Conservation (phyloP, 108 stramenopile genomes). For the Aurantiochytrium sp. region DNA sequence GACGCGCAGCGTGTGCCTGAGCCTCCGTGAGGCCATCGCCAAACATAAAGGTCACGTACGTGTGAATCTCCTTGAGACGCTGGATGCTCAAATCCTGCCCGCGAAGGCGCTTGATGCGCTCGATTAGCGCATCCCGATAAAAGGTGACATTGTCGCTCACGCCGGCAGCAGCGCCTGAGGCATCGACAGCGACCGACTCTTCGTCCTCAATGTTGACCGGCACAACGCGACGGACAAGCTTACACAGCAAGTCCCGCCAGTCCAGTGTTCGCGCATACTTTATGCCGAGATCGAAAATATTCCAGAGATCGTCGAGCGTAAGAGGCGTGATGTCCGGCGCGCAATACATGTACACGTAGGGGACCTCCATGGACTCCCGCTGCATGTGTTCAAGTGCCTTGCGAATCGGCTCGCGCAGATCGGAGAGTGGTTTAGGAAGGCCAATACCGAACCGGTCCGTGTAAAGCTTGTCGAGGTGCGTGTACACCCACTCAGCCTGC, state of each 20-base stretch:
- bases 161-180: neutral
- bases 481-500: neutral
- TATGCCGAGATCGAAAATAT: neutral
- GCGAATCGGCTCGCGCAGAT: neutral
- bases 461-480: neutral
- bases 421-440: neutral
- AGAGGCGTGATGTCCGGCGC: neutral
- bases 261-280: neutral
- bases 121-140: neutral
- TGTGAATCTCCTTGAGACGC: neutral
- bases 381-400: neutral
- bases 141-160: neutral
- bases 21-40: neutral
- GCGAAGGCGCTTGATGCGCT: neutral
- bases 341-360: constrained; percentile 1
- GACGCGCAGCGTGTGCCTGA: neutral
- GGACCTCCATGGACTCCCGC: neutral
- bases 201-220: neutral
- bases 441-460: neutral
- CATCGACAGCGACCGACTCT: neutral
- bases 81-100: neutral
- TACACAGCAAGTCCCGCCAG: neutral
- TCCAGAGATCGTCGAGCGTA: neutral
- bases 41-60: neutral
- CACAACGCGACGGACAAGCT: neutral